These are phyloP conservation scores for Trebouxia sp. DNA, from an alignment of 139 green algal genomes.

Conservation along the genomic window DNA sequence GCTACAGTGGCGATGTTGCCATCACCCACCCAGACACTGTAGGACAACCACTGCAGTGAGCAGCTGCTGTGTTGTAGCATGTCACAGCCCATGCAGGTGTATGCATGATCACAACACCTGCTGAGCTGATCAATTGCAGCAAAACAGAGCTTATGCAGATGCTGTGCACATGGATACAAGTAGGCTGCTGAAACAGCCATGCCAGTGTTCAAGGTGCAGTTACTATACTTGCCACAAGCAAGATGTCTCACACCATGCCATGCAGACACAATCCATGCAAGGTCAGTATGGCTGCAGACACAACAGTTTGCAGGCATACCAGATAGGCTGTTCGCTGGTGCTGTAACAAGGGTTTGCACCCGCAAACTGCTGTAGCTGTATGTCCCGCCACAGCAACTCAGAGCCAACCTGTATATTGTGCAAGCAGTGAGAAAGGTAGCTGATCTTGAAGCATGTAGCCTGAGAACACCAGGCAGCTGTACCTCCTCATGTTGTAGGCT, in stretches of 20 bases:
- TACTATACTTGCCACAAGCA: too few relatives aligned
- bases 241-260: too few relatives aligned
- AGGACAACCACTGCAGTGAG: neutral
- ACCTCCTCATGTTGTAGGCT: conserved; percentile 6
- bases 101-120: too few relatives aligned
- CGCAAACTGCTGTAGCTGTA: neutral
- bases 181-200: too few relatives aligned
- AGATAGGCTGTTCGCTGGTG: neutral
- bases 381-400: neutral
- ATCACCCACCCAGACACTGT: conserved; percentile 20
- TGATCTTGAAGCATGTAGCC: too few relatives aligned
- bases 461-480: neutral
- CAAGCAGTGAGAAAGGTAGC: too few relatives aligned
- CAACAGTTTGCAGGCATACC: neutral
- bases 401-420: conserved; percentile 9
- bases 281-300: too few relatives aligned
- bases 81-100: neutral
- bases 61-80: neutral
- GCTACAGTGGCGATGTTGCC: conserved; percentile 23
- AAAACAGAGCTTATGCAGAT: too few relatives aligned
- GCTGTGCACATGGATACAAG: too few relatives aligned
- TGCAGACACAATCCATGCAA: too few relatives aligned
- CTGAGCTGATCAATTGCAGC: too few relatives aligned
- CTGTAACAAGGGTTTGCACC: neutral
- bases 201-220: too few relatives aligned